Conservation (phyloP, 2,329 filamentous ascomycete species). For the Ascochyta koolunga region DNA sequence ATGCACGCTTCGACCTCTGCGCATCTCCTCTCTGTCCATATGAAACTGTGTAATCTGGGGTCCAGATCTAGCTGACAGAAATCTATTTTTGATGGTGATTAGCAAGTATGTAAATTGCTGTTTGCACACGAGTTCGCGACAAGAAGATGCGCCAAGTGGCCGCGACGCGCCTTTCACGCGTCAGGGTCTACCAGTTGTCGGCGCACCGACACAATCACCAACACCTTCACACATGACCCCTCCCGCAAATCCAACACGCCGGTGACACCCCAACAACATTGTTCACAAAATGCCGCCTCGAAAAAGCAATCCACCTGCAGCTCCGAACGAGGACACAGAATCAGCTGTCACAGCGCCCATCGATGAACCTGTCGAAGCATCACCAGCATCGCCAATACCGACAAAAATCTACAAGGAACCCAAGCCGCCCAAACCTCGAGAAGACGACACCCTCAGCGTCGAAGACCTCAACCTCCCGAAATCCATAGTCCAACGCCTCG, state of each 20-base stretch:
- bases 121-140: constrained; percentile 4
- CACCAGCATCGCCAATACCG: constrained; percentile 11
- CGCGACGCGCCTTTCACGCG: constrained; percentile 30
- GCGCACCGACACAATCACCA: constrained; percentile 16
- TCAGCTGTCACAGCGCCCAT: constrained; percentile 1
- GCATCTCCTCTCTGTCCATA: background rate
- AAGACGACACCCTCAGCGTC: constrained; percentile 52
- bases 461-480: constrained; percentile 77
- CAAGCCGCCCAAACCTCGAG: constrained; percentile 15
- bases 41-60: background rate
- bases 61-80: background rate
- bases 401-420: constrained; percentile 14
- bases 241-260: constrained; percentile 6
- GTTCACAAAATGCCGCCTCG: constrained; percentile 52
- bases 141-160: constrained; percentile 9
- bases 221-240: constrained; percentile 18
- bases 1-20: background rate
- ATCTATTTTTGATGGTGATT: background rate
- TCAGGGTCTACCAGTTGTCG: constrained; percentile 29
- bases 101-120: background rate
- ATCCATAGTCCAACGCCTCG: constrained; percentile 78
- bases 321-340: constrained; percentile 46
- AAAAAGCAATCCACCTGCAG: constrained; percentile 54
- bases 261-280: background rate
- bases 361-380: constrained; percentile 1